phyloP scores from a whole-genome alignment of 768 basidiomycete genomes.

The Leccinum subgranulosum region DNA sequence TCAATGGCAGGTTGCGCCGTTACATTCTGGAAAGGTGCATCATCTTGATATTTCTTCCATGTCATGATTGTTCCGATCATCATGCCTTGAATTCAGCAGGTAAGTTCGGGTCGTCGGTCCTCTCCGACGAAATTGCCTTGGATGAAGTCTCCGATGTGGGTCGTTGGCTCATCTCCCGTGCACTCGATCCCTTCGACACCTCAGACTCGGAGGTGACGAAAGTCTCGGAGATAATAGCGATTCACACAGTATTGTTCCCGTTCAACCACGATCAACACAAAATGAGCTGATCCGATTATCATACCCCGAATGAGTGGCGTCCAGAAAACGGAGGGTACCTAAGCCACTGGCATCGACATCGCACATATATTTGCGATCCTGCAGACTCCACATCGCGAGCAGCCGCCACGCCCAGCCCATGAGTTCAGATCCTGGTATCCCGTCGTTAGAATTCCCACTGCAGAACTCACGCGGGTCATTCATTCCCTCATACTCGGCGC shows the following conservation, averaged over 20 bases:
- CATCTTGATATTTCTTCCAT: background rate
- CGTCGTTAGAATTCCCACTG: too few species aligned
- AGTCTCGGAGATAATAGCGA: constrained; percentile 23
- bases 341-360: constrained; percentile 97
- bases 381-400: too few species aligned
- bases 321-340: constrained; percentile 91
- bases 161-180: too few species aligned
- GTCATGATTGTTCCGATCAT: constrained; percentile 5
- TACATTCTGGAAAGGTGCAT: background rate
- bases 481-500: too few species aligned
- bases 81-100: background rate
- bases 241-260: constrained; percentile 42
- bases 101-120: constrained; percentile 10
- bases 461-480: too few species aligned
- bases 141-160: constrained; percentile 59
- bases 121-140: constrained; percentile 37
- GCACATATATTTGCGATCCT: too few species aligned
- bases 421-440: too few species aligned
- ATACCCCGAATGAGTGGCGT: constrained; percentile 59
- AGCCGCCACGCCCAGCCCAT: too few species aligned
- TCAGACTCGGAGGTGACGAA: constrained; percentile 49
- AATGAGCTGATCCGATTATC: constrained; percentile 48
- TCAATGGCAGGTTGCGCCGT: background rate
- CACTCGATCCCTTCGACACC: constrained; percentile 60
- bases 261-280: constrained; percentile 49